A percentile compares a stretch with the other conserved stretches of the same genome.
Evolutionary conservation across 108 stramenopile species (phyloP).

Genomic region (Conticribra guillardii): DNA sequence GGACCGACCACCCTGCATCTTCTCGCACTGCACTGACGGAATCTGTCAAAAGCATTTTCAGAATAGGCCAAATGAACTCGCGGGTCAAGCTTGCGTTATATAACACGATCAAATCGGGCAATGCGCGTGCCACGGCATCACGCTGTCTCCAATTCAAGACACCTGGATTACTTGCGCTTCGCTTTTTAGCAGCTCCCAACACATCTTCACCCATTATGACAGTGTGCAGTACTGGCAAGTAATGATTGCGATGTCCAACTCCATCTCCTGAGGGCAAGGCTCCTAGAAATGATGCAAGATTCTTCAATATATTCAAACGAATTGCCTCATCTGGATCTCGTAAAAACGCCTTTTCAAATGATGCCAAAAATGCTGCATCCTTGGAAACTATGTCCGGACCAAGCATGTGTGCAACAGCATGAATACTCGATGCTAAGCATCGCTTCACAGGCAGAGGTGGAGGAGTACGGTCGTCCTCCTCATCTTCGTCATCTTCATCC

Average conservation of each 20-base stretch:
- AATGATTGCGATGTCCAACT: conserved; percentile 57
- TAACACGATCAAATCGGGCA: conserved; percentile 81
- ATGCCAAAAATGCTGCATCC: conserved; percentile 38
- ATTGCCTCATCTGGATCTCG: conserved; percentile 96
- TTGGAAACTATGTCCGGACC: conserved; percentile 60
- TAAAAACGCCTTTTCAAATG: conserved; percentile 86
- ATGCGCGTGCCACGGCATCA: conserved; percentile 83
- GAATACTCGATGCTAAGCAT: conserved; percentile 91
- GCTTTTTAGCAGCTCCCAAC: conserved; percentile 63
- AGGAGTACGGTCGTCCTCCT: conserved; percentile 1
- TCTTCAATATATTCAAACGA: conserved; percentile 84
- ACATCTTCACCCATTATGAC: conserved; percentile 78
- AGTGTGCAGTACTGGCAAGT: conserved; percentile 77
- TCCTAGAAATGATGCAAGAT: conserved; percentile 78
- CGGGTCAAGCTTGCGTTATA: conserved; percentile 58
- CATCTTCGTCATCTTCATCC: conserved; percentile 24
- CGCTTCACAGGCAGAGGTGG: conserved; percentile 85
- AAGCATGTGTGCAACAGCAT: conserved; percentile 91
- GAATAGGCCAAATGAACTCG: conserved; percentile 75
- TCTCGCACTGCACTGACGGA: conserved; percentile 79
- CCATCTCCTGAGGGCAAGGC: conserved; percentile 58
- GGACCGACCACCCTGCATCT: conserved; percentile 81
- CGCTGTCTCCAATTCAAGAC: conserved; percentile 95
- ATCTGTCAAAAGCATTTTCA: conserved; percentile 77
- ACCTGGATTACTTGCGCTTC: conserved; percentile 79